phyloP scores from a whole-genome alignment of 2,329 filamentous ascomycete species.

The Pseudofabraea citricarpa region DNA sequence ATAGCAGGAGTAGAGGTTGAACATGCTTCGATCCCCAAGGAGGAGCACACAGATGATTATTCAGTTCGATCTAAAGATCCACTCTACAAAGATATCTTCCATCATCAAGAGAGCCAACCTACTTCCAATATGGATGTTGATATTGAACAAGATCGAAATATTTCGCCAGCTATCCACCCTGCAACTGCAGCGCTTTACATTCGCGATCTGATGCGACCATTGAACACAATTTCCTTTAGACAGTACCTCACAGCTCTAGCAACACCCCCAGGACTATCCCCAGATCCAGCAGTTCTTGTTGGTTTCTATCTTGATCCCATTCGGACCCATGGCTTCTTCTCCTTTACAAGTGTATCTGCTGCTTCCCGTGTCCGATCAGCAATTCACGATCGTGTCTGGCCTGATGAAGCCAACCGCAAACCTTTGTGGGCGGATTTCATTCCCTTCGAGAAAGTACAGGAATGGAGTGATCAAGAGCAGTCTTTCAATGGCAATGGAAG shows the following conservation, averaged over 20 bases:
- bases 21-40: not conserved
- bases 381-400: conserved; percentile 79
- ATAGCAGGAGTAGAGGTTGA: conserved; percentile 14
- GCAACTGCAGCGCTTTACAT: conserved; percentile 82
- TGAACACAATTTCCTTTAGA: conserved; percentile 64
- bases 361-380: conserved; percentile 72
- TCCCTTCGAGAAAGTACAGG: conserved; percentile 64
- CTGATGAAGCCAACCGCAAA: conserved; percentile 79
- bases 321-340: conserved; percentile 80
- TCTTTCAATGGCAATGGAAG: conserved; percentile 36
- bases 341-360: conserved; percentile 63
- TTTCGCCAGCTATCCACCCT: conserved; percentile 59
- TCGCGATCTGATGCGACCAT: conserved; percentile 81
- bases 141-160: conserved; percentile 22
- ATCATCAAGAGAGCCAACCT: not conserved
- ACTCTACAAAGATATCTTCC: conserved; percentile 42
- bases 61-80: conserved; percentile 30
- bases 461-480: conserved; percentile 72
- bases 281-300: conserved; percentile 52
- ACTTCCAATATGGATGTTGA: conserved; percentile 8
- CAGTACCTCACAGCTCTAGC: conserved; percentile 68
- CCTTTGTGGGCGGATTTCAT: conserved; percentile 86
- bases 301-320: conserved; percentile 79
- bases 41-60: conserved; percentile 7
- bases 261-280: conserved; percentile 45